Base-by-base conservation (phyloP, 768 basidiomycete species). In the Suillus fuscotomentosus region DNA sequence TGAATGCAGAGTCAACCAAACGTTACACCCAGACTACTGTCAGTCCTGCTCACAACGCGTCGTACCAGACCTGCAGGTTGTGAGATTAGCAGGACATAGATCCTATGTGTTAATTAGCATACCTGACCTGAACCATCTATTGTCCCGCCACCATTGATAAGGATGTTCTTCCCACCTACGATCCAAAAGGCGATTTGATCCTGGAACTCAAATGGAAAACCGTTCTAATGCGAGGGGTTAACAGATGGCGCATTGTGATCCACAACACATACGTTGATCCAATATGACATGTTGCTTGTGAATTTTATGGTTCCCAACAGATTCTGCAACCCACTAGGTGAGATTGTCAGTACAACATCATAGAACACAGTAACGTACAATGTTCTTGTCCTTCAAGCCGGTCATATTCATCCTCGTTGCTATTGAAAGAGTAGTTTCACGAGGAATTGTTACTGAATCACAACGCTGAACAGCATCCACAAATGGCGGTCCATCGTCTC, bases 121-220 rank as follows among this genome's bases (percentile, higher is more conserved):
- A 84, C 84, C 75, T 89, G 87, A 13, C 88, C 88, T 39, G 82
- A 80, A 20, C 87, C 88, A 70, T 88, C 86, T 20, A 90, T 77
- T 3, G 85, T 86, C 13, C 88, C 88, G 42, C 88, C 87, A 8
- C 88, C 88, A 62, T 83, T 81, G 24, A 86, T 69, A 9, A 74
- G 39, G 47, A 85, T 76, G 63, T 84, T 82, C 38, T 77, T 72
- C 6, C 85, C 85, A 36, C 84, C 84, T 3, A 86, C 71, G 5
- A 85, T 73, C 85, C 85, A 88, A 69, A 84, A 85, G 5, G 84
- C 81, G 31, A 82, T 71, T 67, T 84, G 83, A 0, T 78, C 82
- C 69, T 86, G 85, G 75, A 84, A 87, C 17, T 81, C 74, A 62
- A 86, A 82, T 61, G 77, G 78, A 70, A 86, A 85, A 6, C 73